These are phyloP conservation scores for Williopsis jadinii DNA, from an alignment of 1,139 yeast genomes.

Conservation along the genomic window DNA sequence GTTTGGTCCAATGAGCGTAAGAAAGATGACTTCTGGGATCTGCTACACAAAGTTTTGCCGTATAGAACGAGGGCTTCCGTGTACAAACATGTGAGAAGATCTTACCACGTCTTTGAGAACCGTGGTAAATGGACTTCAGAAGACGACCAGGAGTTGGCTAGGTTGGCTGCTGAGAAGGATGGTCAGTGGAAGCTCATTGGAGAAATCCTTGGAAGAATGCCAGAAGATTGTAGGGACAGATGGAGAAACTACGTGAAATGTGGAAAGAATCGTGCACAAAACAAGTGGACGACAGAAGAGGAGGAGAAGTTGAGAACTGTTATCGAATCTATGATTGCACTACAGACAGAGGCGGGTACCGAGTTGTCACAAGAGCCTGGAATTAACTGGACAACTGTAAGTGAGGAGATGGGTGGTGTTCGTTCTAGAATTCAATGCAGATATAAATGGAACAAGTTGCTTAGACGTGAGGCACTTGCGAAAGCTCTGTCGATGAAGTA, in stretches of 20 bases:
- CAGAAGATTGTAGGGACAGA: constrained; percentile 93
- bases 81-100: constrained; percentile 85
- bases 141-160: constrained; percentile 64
- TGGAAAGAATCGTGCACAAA: constrained; percentile 63
- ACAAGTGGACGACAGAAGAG: constrained; percentile 75
- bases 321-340: constrained; percentile 35
- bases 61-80: constrained; percentile 81
- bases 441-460: constrained; percentile 84
- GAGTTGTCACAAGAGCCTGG: constrained; percentile 22
- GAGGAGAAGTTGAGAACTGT: constrained; percentile 55
- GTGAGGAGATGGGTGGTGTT: constrained; percentile 82
- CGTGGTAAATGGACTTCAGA: constrained; percentile 85
- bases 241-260: constrained; percentile 95
- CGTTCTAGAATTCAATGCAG: constrained; percentile 91
- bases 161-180: constrained; percentile 56
- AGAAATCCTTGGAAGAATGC: constrained; percentile 78
- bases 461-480: constrained; percentile 50
- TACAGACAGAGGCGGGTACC: constrained; percentile 11
- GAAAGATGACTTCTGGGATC: constrained; percentile 88
- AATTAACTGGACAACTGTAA: constrained; percentile 86
- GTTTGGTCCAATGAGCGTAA: constrained; percentile 84
- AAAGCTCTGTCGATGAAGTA: constrained; percentile 44
- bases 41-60: constrained; percentile 68
- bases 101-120: constrained; percentile 78
- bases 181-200: constrained; percentile 89